phyloP scores from a whole-genome alignment of 768 basidiomycete species.

The Mycena rebaudengoi region DNA sequence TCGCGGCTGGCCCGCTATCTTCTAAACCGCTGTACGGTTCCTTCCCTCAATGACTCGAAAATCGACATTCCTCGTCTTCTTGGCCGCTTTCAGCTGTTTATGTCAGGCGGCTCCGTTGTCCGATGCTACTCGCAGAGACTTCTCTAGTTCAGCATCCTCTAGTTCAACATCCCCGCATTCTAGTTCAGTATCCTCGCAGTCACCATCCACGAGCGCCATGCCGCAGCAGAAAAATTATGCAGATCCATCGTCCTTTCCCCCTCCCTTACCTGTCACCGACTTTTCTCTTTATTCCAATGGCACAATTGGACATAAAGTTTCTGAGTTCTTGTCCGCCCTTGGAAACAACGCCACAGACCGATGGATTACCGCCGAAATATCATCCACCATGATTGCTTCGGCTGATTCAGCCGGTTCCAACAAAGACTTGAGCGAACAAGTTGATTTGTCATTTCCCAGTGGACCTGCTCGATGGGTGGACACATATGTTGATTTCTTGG shows the following conservation, averaged over 20 bases:
- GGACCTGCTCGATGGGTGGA: background rate
- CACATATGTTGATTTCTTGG: background rate
- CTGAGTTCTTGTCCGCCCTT: background rate
- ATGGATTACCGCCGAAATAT: background rate
- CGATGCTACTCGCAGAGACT: too few relatives aligned
- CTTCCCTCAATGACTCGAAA: too few relatives aligned
- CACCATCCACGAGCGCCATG: background rate
- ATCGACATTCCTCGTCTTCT: too few relatives aligned
- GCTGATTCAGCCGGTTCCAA: constrained; percentile 1
- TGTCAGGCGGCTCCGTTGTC: too few relatives aligned
- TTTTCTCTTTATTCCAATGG: background rate
- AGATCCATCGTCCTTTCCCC: background rate
- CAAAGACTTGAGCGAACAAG: background rate
- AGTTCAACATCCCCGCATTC: background rate
- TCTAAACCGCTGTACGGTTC: too few relatives aligned
- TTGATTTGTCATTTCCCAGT: background rate
- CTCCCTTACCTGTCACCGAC: background rate
- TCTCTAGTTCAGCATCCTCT: too few relatives aligned
- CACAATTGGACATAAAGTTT: background rate
- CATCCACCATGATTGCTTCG: background rate
- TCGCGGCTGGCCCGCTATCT: too few relatives aligned
- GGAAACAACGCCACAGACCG: background rate
- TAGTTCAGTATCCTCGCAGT: too few relatives aligned
- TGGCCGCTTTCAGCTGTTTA: too few relatives aligned
- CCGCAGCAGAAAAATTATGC: background rate